Evolutionary conservation across 2,329 filamentous ascomycete genomes (phyloP).

Genomic region (Botrytis fragariae): DNA sequence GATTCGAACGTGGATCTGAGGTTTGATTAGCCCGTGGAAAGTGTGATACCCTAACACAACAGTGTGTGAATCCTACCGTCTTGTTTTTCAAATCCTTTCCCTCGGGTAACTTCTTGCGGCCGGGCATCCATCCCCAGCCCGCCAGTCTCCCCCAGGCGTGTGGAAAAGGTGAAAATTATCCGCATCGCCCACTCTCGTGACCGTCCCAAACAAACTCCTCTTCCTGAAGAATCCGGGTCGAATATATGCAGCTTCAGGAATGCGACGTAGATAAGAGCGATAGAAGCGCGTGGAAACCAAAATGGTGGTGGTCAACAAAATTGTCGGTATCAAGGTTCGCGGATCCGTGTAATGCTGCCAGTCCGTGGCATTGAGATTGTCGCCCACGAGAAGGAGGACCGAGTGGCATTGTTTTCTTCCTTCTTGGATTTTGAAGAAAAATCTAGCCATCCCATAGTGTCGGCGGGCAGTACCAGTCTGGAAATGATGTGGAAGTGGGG

Average conservation of each 20-base stretch:
- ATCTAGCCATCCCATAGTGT: constrained; percentile 49
- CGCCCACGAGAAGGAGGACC: constrained; percentile 42
- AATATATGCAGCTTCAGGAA: constrained; percentile 75
- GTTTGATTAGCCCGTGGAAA: neutral
- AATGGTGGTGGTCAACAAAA: constrained; percentile 55
- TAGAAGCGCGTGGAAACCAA: constrained; percentile 60
- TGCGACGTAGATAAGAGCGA: constrained; percentile 75
- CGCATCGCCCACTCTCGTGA: constrained; percentile 93
- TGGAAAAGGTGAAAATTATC: constrained; percentile 95
- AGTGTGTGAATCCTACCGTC: constrained; percentile 57
- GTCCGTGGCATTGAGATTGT: constrained; percentile 48
- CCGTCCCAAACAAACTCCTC: constrained; percentile 75
- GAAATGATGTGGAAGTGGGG: constrained; percentile 8
- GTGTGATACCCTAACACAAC: neutral
- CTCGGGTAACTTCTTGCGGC: constrained; percentile 63
- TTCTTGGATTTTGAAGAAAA: constrained; percentile 42
- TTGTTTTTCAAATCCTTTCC: constrained; percentile 68
- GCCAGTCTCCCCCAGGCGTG: constrained; percentile 82
- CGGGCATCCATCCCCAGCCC: constrained; percentile 88
- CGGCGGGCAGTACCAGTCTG: constrained; percentile 17
- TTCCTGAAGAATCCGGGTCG: constrained; percentile 71
- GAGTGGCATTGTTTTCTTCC: constrained; percentile 35
- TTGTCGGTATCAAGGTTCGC: constrained; percentile 51
- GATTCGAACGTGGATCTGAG: constrained; percentile 79
- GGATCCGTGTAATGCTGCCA: constrained; percentile 56